phyloP scores from a whole-genome alignment of 306 rosid genomes.

The Medicago lupulina region DNA sequence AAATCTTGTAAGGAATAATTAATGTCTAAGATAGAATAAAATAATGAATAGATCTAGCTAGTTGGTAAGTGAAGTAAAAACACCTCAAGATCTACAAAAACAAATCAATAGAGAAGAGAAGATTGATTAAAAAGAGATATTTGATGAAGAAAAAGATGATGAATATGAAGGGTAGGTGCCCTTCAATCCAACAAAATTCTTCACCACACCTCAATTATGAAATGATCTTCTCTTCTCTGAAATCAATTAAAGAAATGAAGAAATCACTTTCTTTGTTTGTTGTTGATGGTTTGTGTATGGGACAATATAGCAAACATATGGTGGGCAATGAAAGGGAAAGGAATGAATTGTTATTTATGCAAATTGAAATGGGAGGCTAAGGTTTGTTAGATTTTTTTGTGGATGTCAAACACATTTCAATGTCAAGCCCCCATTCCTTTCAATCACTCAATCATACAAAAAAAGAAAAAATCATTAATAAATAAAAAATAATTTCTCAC shows the following conservation, averaged over 20 bases:
- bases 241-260: conserved; percentile 41
- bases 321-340: conserved; percentile 41
- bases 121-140: conserved; percentile 35
- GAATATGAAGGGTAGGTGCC: conserved; percentile 54
- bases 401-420: conserved; percentile 52
- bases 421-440: conserved; percentile 37
- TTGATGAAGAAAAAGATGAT: conserved; percentile 53
- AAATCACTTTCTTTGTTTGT: not conserved
- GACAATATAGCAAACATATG: conserved; percentile 50
- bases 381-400: conserved; percentile 48
- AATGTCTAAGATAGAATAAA: conserved; percentile 30
- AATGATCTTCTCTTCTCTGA: conserved; percentile 35
- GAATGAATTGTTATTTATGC: conserved; percentile 35
- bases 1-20: conserved; percentile 35
- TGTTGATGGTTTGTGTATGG: conserved; percentile 28
- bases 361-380: conserved; percentile 49
- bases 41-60: conserved; percentile 52
- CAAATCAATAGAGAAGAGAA: conserved; percentile 27
- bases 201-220: conserved; percentile 58
- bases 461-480: not conserved
- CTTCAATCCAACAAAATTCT: conserved; percentile 50
- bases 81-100: conserved; percentile 45
- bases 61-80: conserved; percentile 44
- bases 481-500: not conserved
- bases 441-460: conserved; percentile 19